phyloP scores from a whole-genome alignment of 495 filamentous ascomycete species.

The Endocarpon pusillum region DNA sequence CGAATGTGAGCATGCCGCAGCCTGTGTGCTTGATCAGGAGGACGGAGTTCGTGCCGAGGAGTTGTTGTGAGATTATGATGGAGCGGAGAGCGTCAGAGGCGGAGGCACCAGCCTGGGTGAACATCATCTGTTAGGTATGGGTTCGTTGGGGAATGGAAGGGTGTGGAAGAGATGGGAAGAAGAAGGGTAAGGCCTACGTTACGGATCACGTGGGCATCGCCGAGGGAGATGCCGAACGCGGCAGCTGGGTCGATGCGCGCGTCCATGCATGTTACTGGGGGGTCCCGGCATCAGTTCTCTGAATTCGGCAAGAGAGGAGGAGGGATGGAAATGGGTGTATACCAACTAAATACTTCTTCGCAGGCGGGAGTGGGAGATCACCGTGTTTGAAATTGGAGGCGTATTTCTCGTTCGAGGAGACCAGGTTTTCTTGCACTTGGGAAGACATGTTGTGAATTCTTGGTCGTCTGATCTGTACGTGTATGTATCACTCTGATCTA shows the following conservation, averaged over 20 bases:
- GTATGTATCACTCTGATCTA: too few species aligned
- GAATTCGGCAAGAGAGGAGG: slow-evolving; percentile 1
- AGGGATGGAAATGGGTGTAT: not conserved
- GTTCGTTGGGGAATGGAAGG: not conserved
- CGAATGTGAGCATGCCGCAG: slow-evolving; percentile 73
- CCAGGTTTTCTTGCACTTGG: slow-evolving; percentile 35
- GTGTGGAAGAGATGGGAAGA: not conserved
- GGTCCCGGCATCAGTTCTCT: slow-evolving; percentile 16
- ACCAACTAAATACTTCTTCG: slow-evolving; percentile 44
- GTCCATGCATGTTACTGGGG: slow-evolving; percentile 75
- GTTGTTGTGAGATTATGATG: slow-evolving; percentile 64
- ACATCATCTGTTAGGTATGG: not conserved
- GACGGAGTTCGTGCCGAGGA: slow-evolving; percentile 64
- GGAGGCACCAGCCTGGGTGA: slow-evolving; percentile 42
- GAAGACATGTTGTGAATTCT: slow-evolving; percentile 18
- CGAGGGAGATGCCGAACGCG: slow-evolving; percentile 58
- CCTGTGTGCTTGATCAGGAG: slow-evolving; percentile 61
- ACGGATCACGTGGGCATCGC: slow-evolving; percentile 69
- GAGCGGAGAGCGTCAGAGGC: slow-evolving; percentile 53
- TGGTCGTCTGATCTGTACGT: too few species aligned
- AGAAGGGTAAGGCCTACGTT: too few species aligned
- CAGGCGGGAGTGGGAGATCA: slow-evolving; percentile 50
- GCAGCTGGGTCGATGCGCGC: slow-evolving; percentile 56
- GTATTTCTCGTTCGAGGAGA: slow-evolving; percentile 42
- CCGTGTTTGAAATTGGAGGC: slow-evolving; percentile 44